A percentile compares a stretch with the other conserved stretches of the same genome.
Conservation (phyloP, 2,329 filamentous ascomycete genomes). For the Akanthomyces dipterigenus region DNA sequence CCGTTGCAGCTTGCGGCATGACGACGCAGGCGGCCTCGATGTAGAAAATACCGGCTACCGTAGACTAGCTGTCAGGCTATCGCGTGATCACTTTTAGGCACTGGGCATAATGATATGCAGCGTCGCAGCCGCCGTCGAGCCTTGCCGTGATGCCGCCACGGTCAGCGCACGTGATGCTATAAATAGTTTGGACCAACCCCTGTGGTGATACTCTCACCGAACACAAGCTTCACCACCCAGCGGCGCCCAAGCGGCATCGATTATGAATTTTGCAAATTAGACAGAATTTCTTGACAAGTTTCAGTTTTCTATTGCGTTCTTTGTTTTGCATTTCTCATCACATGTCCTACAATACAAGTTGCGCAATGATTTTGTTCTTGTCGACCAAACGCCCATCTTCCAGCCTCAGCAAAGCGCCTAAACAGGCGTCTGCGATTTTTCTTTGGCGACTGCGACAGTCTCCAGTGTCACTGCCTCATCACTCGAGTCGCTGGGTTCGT, state of each 20-base stretch:
- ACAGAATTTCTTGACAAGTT: too few relatives aligned
- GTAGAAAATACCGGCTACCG: neutral
- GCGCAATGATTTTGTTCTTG: neutral
- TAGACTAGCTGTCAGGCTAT: neutral
- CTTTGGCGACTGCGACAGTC: neutral
- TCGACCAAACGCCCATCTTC: neutral
- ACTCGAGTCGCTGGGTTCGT: neutral
- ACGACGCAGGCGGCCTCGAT: neutral
- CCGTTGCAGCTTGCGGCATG: neutral
- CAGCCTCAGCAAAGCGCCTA: neutral
- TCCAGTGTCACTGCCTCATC: neutral
- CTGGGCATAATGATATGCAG: neutral
- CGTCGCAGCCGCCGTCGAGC: neutral
- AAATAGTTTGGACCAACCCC: neutral
- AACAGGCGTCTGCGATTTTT: neutral
- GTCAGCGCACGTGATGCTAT: conserved; percentile 5
- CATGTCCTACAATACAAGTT: neutral
- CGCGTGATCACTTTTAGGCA: neutral
- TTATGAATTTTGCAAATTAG: neutral
- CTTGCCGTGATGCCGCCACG: neutral
- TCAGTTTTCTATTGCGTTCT: too few relatives aligned
- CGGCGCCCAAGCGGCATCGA: neutral
- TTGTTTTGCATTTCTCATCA: neutral
- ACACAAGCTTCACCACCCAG: neutral
- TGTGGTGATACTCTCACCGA: neutral